Conservation (phyloP, 2,329 filamentous ascomycete species). For the Hymenoscyphus scutula region DNA sequence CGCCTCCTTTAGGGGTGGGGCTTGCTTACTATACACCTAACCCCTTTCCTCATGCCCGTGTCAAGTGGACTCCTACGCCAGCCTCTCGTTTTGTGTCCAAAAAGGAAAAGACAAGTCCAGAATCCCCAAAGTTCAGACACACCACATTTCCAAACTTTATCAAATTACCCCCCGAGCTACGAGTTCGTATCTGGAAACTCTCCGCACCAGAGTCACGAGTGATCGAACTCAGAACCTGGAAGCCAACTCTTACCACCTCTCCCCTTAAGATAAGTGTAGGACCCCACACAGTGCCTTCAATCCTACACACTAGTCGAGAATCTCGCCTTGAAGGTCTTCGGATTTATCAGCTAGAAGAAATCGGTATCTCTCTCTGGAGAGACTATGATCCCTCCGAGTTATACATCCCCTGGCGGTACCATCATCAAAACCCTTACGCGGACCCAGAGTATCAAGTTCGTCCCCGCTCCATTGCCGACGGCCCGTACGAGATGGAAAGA, state of each 20-base stretch:
- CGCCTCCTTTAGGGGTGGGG: neutral
- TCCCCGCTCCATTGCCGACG: neutral
- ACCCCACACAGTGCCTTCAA: conserved; percentile 18
- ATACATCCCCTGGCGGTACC: conserved; percentile 22
- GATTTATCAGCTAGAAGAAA: conserved; percentile 19
- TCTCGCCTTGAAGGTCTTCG: conserved; percentile 24
- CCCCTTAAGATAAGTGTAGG: conserved; percentile 23
- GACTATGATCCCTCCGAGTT: conserved; percentile 6
- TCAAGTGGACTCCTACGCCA: conserved; percentile 15
- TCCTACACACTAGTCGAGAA: conserved; percentile 24
- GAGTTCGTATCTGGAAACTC: conserved; percentile 28
- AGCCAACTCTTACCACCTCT: conserved; percentile 3
- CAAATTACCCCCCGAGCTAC: conserved; percentile 26
- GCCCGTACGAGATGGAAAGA: neutral
- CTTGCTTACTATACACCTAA: conserved; percentile 8
- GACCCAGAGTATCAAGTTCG: conserved; percentile 4
- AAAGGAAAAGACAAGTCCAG: neutral
- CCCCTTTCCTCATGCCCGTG: conserved; percentile 12
- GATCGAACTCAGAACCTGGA: conserved; percentile 28
- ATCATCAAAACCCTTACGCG: conserved; percentile 19
- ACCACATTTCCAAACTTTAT: conserved; percentile 23
- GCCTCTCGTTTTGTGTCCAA: conserved; percentile 3
- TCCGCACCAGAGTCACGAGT: conserved; percentile 16
- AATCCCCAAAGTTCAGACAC: neutral
- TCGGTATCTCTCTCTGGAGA: conserved; percentile 20